Evolutionary conservation across 805 yeast genomes (phyloP).

Genomic region (Metschnikowia reukaufii): DNA sequence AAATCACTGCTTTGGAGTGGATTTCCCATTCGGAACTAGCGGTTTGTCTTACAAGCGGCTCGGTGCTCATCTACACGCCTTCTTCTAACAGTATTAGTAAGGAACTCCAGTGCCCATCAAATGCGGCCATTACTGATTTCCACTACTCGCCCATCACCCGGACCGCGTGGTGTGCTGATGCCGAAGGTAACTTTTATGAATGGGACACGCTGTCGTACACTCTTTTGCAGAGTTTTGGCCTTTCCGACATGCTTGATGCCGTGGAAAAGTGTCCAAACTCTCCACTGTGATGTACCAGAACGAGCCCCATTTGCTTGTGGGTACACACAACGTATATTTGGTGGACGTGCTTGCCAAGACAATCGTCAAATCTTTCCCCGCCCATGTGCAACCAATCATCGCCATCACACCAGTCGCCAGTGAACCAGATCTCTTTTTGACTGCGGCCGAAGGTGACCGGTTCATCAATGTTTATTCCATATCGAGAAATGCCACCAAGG

Average conservation of each 20-base stretch:
- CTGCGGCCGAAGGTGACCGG: conserved; percentile 78
- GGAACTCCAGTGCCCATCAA: conserved; percentile 47
- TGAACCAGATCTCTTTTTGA: conserved; percentile 50
- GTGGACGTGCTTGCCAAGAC: conserved; percentile 41
- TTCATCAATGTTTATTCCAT: conserved; percentile 71
- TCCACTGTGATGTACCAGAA: conserved; percentile 29
- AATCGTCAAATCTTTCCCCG: conserved; percentile 60
- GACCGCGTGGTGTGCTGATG: conserved; percentile 60
- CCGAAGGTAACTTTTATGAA: conserved; percentile 56
- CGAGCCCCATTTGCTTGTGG: conserved; percentile 52
- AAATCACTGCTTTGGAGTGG: conserved; percentile 57
- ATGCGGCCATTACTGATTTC: conserved; percentile 51
- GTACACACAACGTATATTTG: conserved; percentile 65
- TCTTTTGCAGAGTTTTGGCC: conserved; percentile 41
- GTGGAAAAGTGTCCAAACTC: conserved; percentile 34
- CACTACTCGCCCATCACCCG: conserved; percentile 42
- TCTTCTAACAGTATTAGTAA: conserved; percentile 54
- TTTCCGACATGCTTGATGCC: conserved; percentile 35
- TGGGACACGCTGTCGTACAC: conserved; percentile 56
- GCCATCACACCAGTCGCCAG: conserved; percentile 41
- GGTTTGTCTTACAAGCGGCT: conserved; percentile 66
- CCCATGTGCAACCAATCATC: conserved; percentile 70
- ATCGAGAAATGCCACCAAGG: conserved; percentile 41
- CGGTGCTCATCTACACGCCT: conserved; percentile 67
- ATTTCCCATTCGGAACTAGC: conserved; percentile 49